phyloP scores from a whole-genome alignment of 495 filamentous ascomycete species.

The Penicillium mononematosum region DNA sequence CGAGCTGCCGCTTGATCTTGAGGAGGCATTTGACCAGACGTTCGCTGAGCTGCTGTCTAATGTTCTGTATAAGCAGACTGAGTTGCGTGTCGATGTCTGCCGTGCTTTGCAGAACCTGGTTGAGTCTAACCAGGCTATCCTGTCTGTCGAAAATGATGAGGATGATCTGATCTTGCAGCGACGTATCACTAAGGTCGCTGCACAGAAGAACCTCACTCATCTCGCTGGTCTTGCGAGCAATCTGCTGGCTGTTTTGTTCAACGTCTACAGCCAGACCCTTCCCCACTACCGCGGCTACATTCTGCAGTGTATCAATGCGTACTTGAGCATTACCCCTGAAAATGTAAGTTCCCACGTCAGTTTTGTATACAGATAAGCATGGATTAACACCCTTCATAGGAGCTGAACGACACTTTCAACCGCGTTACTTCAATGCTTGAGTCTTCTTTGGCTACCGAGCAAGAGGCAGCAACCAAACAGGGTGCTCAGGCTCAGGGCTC shows the following conservation, averaged over 20 bases:
- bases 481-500: constrained; percentile 56
- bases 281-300: constrained; percentile 89
- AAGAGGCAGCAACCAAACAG: constrained; percentile 60
- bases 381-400: constrained; percentile 45
- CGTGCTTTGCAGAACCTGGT: constrained; percentile 79
- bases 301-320: constrained; percentile 89
- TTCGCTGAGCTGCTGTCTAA: constrained; percentile 92
- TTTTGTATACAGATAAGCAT: background rate
- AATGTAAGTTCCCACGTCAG: constrained; percentile 38
- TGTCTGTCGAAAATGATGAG: constrained; percentile 55
- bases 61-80: constrained; percentile 86
- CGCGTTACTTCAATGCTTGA: constrained; percentile 84
- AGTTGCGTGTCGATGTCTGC: constrained; percentile 83
- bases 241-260: constrained; percentile 90
- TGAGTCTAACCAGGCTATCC: constrained; percentile 82
- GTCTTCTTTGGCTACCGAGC: constrained; percentile 55
- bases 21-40: constrained; percentile 73
- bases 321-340: constrained; percentile 79
- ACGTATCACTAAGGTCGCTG: constrained; percentile 70
- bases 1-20: constrained; percentile 79
- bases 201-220: constrained; percentile 74
- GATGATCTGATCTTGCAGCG: constrained; percentile 69
- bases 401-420: constrained; percentile 82
- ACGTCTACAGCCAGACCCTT: constrained; percentile 93
- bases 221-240: constrained; percentile 78